phyloP scores from a whole-genome alignment of 352 stramenopile genomes.

The Phytophthora idaei region DNA sequence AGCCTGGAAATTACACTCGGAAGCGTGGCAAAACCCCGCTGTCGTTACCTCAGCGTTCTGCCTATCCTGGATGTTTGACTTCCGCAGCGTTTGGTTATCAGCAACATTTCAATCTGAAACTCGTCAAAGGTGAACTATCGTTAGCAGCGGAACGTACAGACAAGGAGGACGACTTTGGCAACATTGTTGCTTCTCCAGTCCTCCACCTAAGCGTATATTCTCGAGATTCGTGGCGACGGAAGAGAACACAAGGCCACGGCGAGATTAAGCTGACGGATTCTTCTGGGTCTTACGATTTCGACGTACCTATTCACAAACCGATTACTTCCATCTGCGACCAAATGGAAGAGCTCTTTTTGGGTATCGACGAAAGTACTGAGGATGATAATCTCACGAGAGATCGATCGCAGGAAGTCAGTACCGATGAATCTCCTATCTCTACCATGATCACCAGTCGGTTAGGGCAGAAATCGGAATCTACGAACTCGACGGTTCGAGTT shows the following conservation, averaged over 20 bases:
- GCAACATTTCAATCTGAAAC: constrained; percentile 32
- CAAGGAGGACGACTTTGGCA: not conserved
- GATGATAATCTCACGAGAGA: constrained; percentile 1
- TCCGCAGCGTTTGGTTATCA: constrained; percentile 29
- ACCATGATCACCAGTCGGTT: constrained; percentile 36
- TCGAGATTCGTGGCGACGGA: constrained; percentile 52
- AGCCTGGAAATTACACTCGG: constrained; percentile 9
- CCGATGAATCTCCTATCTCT: constrained; percentile 20
- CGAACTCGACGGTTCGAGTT: constrained; percentile 44
- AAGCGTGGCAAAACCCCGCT: constrained; percentile 25
- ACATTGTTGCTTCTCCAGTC: constrained; percentile 12
- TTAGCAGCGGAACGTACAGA: not conserved
- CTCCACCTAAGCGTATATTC: constrained; percentile 51
- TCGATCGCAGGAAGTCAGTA: constrained; percentile 5
- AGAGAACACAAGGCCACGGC: constrained; percentile 39
- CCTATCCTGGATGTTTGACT: constrained; percentile 9
- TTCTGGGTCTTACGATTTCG: constrained; percentile 39
- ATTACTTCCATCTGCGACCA: constrained; percentile 43
- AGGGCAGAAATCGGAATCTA: constrained; percentile 47
- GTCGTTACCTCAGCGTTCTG: constrained; percentile 20
- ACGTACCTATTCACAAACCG: constrained; percentile 45
- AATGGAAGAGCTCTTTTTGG: constrained; percentile 73
- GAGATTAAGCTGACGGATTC: constrained; percentile 41
- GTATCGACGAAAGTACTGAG: constrained; percentile 32
- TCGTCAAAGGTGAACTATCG: constrained; percentile 14